Evolutionary conservation across 1,284 basidiomycete species (phyloP).

Genomic region (Cryptococcus depauperatus): DNA sequence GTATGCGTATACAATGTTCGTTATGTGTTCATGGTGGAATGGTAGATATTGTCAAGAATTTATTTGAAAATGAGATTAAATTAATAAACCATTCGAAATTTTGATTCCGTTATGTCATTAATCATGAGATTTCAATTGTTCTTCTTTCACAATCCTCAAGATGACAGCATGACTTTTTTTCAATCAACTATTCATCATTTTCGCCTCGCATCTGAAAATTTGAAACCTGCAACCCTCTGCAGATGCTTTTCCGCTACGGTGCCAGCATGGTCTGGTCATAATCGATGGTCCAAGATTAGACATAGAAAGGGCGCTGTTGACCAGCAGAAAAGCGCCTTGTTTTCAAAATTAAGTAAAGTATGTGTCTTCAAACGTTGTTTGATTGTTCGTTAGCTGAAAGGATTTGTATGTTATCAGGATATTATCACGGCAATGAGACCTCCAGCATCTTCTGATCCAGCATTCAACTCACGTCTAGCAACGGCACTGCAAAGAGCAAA

Average conservation of each 20-base stretch:
- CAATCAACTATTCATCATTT: too few relatives aligned
- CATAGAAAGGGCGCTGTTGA: conserved; percentile 68
- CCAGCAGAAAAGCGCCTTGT: conserved; percentile 56
- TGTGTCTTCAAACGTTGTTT: conserved; percentile 30
- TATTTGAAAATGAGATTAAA: too few relatives aligned
- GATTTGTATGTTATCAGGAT: conserved; percentile 50
- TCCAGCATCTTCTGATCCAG: conserved; percentile 60
- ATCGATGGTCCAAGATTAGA: conserved; percentile 74
- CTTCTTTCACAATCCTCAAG: too few relatives aligned
- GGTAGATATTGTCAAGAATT: too few relatives aligned
- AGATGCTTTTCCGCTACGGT: conserved; percentile 13
- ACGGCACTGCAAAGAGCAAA: conserved; percentile 56
- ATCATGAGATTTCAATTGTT: too few relatives aligned
- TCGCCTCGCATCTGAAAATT: too few relatives aligned
- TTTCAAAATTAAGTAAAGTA: conserved; percentile 56
- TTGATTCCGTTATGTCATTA: too few relatives aligned
- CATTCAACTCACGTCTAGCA: conserved; percentile 57
- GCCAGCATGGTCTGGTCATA: conserved; percentile 23
- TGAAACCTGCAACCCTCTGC: too few relatives aligned
- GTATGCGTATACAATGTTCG: too few relatives aligned
- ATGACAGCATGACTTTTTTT: too few relatives aligned
- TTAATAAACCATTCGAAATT: too few relatives aligned
- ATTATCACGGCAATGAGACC: conserved; percentile 59
- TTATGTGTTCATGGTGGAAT: too few relatives aligned
- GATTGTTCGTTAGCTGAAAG: not conserved